phyloP scores from a whole-genome alignment of 306 rosid genomes.

The Vicia villosa region DNA sequence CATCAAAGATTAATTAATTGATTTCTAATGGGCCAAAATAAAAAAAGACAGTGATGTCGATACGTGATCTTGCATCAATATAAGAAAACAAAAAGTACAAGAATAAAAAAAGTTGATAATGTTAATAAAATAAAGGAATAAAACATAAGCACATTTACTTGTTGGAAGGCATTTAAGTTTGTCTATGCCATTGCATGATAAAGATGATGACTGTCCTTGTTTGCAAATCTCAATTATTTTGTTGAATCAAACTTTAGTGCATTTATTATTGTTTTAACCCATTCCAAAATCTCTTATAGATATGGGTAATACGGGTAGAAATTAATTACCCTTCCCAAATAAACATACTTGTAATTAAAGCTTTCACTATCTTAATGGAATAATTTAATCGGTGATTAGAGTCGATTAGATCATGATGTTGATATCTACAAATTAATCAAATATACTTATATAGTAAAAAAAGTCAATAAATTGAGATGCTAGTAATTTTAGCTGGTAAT shows the following conservation, averaged over 20 bases:
- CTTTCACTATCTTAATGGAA: constrained; percentile 34
- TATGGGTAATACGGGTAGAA: constrained; percentile 35
- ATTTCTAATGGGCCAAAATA: constrained; percentile 37
- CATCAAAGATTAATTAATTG: constrained; percentile 35
- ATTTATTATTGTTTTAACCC: constrained; percentile 38
- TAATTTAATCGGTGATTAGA: constrained; percentile 30
- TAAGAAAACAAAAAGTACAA: constrained; percentile 45
- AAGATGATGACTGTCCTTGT: constrained; percentile 37
- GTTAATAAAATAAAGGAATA: constrained; percentile 37
- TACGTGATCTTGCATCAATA: constrained; percentile 50
- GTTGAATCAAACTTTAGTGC: constrained; percentile 31
- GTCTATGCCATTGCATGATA: constrained; percentile 39
- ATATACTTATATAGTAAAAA: neutral
- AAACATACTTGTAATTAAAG: constrained; percentile 27
- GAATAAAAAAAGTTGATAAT: constrained; percentile 41
- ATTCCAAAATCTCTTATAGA: constrained; percentile 37
- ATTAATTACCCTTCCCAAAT: constrained; percentile 21
- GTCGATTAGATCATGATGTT: constrained; percentile 42
- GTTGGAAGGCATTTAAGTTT: constrained; percentile 52
- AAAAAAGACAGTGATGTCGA: constrained; percentile 43
- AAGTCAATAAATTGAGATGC: neutral
- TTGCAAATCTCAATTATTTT: constrained; percentile 42
- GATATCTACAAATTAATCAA: constrained; percentile 18
- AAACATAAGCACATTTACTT: constrained; percentile 37
- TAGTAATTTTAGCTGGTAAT: neutral